A percentile compares a stretch with the other conserved stretches of the same genome.
Conservation (phyloP, 169 alveolate species). For the Plasmodium vivax region DNA sequence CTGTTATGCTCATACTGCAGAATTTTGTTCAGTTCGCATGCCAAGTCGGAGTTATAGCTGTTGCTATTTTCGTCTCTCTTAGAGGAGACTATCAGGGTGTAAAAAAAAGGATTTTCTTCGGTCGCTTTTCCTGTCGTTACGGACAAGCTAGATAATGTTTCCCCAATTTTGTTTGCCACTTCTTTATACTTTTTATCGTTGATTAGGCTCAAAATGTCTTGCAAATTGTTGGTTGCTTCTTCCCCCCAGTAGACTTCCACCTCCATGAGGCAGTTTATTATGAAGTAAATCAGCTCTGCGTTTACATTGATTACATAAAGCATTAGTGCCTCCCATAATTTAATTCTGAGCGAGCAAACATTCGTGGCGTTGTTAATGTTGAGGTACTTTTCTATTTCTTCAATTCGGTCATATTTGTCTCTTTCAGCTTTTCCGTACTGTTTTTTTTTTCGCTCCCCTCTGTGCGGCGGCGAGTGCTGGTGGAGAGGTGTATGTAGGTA, state of each 20-base stretch:
- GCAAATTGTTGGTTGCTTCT: slow-evolving; percentile 59
- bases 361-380: slow-evolving; percentile 64
- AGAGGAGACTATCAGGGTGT: slow-evolving; percentile 57
- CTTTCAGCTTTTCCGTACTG: not conserved
- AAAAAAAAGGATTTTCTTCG: slow-evolving; percentile 69
- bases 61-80: slow-evolving; percentile 46
- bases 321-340: slow-evolving; percentile 71
- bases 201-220: slow-evolving; percentile 46
- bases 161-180: slow-evolving; percentile 53
- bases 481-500: not conserved
- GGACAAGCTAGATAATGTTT: slow-evolving; percentile 56
- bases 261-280: slow-evolving; percentile 31
- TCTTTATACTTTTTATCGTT: slow-evolving; percentile 74
- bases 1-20: slow-evolving; percentile 70
- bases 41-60: slow-evolving; percentile 51
- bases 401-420: slow-evolving; percentile 53
- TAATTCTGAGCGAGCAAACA: slow-evolving; percentile 63
- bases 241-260: slow-evolving; percentile 74
- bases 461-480: not conserved
- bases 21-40: slow-evolving; percentile 64
- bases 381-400: slow-evolving; percentile 30
- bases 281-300: slow-evolving; percentile 55
- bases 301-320: slow-evolving; percentile 39
- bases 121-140: slow-evolving; percentile 60
- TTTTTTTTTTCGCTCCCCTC: not conserved